Evolutionary conservation across 2,329 filamentous ascomycete species (phyloP).

Genomic region (Pezicula rhizophila): DNA sequence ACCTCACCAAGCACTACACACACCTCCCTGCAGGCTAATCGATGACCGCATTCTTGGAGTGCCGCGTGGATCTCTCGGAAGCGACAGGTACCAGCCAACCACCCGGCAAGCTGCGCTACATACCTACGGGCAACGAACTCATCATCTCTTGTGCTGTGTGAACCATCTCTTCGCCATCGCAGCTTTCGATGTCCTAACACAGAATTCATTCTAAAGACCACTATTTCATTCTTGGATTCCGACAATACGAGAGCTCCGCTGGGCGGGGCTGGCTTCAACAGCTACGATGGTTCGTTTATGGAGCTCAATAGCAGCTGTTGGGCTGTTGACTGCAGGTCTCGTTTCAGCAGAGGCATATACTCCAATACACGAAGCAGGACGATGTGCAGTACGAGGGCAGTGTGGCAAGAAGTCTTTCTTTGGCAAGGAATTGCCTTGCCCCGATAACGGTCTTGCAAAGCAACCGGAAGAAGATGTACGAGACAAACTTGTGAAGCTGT

Average conservation of each 20-base stretch:
- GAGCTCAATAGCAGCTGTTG: conserved; percentile 13
- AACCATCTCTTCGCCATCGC: too few species aligned
- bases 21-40: too few species aligned
- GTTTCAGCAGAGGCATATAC: conserved; percentile 27
- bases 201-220: background rate
- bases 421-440: conserved; percentile 81
- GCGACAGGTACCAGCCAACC: too few species aligned
- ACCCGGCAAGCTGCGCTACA: too few species aligned
- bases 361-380: conserved; percentile 71
- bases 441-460: conserved; percentile 79
- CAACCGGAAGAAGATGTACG: conserved; percentile 67
- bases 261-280: conserved; percentile 10
- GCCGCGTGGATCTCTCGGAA: too few species aligned
- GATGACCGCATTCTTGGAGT: too few species aligned
- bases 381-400: conserved; percentile 85
- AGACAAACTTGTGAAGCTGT: conserved; percentile 75
- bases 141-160: too few species aligned
- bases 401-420: conserved; percentile 91
- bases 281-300: conserved; percentile 16
- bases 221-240: background rate
- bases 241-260: conserved; percentile 3
- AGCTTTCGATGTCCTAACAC: background rate
- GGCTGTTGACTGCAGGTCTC: conserved; percentile 12
- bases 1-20: too few species aligned
- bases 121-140: too few species aligned